Evolutionary conservation across 805 yeast species (phyloP).

Genomic region (Lipomyces chichibuensis): DNA sequence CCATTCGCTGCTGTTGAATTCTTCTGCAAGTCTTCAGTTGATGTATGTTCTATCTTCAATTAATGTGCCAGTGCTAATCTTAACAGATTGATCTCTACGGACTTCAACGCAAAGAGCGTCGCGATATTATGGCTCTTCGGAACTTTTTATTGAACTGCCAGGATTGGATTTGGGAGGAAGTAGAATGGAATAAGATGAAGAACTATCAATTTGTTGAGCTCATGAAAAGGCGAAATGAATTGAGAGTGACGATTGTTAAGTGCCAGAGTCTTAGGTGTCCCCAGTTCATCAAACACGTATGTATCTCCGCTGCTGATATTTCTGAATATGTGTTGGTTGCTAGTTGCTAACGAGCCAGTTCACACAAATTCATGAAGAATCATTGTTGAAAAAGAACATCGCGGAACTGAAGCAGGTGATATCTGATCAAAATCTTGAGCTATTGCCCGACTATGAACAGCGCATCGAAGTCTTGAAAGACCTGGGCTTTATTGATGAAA

Average conservation of each 20-base stretch:
- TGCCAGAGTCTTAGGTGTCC: conserved; percentile 46
- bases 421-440: conserved; percentile 84
- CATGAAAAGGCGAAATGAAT: conserved; percentile 46
- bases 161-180: conserved; percentile 48
- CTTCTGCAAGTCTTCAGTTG: conserved; percentile 46
- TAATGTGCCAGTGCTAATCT: background rate
- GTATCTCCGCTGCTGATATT: background rate
- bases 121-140: conserved; percentile 13
- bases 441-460: conserved; percentile 92
- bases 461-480: conserved; percentile 74
- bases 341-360: conserved; percentile 19
- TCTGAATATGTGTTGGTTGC: background rate
- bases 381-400: conserved; percentile 55
- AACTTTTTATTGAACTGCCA: conserved; percentile 6
- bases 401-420: conserved; percentile 60
- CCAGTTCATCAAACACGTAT: conserved; percentile 28
- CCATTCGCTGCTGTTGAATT: conserved; percentile 51
- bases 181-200: conserved; percentile 48
- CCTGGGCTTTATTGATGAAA: conserved; percentile 78
- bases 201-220: conserved; percentile 46
- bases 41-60: conserved; percentile 3
- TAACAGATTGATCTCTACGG: conserved; percentile 18
- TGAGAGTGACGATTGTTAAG: conserved; percentile 43
- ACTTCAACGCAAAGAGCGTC: conserved; percentile 14
- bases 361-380: conserved; percentile 51